These are phyloP conservation scores for Pouteria glomerata DNA, from an alignment of 148 eudicot genomes.

Conservation along the genomic window DNA sequence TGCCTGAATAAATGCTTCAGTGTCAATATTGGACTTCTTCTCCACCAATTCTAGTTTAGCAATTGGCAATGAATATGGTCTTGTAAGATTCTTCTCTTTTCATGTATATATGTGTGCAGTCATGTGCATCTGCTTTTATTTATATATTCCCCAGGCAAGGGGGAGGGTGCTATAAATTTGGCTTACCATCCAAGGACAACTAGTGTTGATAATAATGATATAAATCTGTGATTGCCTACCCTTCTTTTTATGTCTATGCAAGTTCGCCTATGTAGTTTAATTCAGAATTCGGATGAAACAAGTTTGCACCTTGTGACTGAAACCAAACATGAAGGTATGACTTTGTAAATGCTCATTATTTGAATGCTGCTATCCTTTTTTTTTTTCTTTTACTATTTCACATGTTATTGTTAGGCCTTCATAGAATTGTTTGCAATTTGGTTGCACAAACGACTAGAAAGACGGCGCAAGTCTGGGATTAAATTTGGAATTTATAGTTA, in stretches of 20 bases:
- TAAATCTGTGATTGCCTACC: conserved; percentile 5
- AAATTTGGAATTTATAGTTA: background rate
- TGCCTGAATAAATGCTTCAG: conserved; percentile 53
- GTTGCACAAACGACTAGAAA: conserved; percentile 6
- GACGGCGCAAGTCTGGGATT: conserved; percentile 2
- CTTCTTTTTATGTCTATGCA: conserved; percentile 22
- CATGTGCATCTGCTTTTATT: background rate
- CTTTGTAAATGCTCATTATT: conserved; percentile 1
- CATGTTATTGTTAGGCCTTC: background rate
- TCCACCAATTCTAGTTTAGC: conserved; percentile 54
- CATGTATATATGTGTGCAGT: background rate
- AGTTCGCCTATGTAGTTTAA: conserved; percentile 60
- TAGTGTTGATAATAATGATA: background rate
- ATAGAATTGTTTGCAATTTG: conserved; percentile 1
- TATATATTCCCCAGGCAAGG: too few species aligned
- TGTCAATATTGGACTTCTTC: conserved; percentile 76
- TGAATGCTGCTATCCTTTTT: background rate
- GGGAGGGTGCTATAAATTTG: too few species aligned
- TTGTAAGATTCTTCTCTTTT: conserved; percentile 36
- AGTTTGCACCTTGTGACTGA: conserved; percentile 50
- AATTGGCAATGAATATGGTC: conserved; percentile 64
- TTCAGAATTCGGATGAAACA: conserved; percentile 26
- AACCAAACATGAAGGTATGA: conserved; percentile 55
- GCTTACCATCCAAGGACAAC: background rate
- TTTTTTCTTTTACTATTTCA: background rate